Conservation (phyloP, 345 rosid genomes). For the Tarenaya hassleriana region DNA sequence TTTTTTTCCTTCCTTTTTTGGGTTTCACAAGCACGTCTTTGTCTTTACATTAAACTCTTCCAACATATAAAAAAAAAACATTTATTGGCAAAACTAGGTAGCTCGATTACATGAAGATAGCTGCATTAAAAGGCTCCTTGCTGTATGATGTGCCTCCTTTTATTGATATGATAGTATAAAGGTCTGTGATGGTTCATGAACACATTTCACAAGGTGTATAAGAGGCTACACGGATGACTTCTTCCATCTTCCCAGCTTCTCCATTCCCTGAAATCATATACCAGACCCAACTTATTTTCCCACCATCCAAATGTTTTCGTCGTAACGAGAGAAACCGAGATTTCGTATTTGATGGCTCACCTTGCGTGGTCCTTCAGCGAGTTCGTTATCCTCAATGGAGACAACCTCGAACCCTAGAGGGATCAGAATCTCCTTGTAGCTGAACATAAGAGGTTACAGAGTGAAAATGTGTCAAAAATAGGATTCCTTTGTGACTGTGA, state of each 20-base stretch:
- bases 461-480: background rate
- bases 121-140: too few relatives aligned
- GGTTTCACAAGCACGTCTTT: background rate
- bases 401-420: constrained; percentile 60
- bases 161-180: too few relatives aligned
- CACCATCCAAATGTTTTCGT: background rate
- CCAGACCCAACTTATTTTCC: background rate
- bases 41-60: too few relatives aligned
- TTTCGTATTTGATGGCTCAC: constrained; percentile 25
- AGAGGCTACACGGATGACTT: constrained; percentile 27
- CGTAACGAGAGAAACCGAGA: background rate
- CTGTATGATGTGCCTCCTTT: too few relatives aligned
- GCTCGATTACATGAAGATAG: too few relatives aligned
- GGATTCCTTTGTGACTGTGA: background rate
- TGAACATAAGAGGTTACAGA: too few relatives aligned
- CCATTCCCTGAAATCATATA: constrained; percentile 51
- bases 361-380: constrained; percentile 55
- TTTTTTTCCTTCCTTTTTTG: background rate
- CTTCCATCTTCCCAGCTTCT: constrained; percentile 89
- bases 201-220: constrained; percentile 21
- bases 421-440: constrained; percentile 61
- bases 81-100: too few relatives aligned
- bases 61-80: too few relatives aligned
- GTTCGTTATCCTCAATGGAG: constrained; percentile 60
- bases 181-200: too few relatives aligned